Evolutionary conservation across 345 rosid species (phyloP), one percentile per base, ranked within the genome.

Genomic region (Camelina laxa): DNA sequence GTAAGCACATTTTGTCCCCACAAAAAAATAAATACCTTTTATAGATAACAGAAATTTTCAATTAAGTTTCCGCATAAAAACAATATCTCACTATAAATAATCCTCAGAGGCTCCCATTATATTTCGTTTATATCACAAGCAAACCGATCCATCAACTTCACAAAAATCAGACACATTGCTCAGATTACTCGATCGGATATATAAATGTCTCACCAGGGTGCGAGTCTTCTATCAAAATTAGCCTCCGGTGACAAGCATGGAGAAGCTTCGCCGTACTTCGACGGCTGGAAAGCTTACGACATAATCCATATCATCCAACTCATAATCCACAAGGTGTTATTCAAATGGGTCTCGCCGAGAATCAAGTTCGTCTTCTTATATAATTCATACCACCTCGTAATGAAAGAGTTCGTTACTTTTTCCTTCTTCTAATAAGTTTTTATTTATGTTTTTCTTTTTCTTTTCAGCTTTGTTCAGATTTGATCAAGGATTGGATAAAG

Each of bases 331-430:
- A 79, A 0, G 97, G 97, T 0, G 87, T 92, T 41, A 90, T 92
- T 63, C 96, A 92, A 78, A 87, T 92, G 91, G 97, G 97, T 17
- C 86, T 92, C 0, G 87, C 96, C 0, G 97, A 92, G 77, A 92
- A 92, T 79, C 96, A 80, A 90, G 97, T 92, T 69, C 7, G 79
- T 69, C 16, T 72, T 15, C 63, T 49, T 0, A 15, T 14, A 13
- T n/a, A n/a, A n/a, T n/a, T n/a, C n/a, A 45, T 7, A 65, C 49
- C 5, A 19, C n/a, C 21, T 57, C 47, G 36, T 1, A 27, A 27
- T 27, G 30, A 27, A 35, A 13, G 38, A 14, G 17, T 24, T 44
- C 20, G 8, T 58, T 59, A 4, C 24, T 3, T 56, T 14, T n/a
- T n/a, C 4, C 6, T 9, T 21, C 49, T 45, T 14, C 10, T 54